Evolutionary conservation across 805 yeast species (phyloP).

Genomic region (Cyberlindnera nakhonratchasimensis): DNA sequence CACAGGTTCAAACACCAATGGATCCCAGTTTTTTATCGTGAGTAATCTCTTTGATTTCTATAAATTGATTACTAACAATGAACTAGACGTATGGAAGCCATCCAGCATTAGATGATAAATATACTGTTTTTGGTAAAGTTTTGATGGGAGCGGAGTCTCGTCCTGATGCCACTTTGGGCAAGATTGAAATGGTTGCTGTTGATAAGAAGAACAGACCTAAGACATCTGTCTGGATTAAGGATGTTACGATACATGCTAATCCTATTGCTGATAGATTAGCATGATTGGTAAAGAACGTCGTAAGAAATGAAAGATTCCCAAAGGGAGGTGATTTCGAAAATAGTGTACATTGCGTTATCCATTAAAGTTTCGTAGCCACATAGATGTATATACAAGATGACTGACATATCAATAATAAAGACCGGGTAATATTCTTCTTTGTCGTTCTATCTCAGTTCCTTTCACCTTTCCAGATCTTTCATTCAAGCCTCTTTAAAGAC

Average conservation of each 20-base stretch:
- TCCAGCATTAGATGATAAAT: slow-evolving; percentile 68
- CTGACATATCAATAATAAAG: background rate
- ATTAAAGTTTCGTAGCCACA: slow-evolving; percentile 2
- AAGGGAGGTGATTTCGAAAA: background rate
- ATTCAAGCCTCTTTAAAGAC: slow-evolving; percentile 12
- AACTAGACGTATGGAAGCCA: slow-evolving; percentile 72
- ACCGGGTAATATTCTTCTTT: background rate
- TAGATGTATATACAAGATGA: slow-evolving; percentile 5
- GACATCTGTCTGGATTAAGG: slow-evolving; percentile 28
- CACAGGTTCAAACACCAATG: slow-evolving; percentile 63
- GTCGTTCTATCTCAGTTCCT: background rate
- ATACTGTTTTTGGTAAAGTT: slow-evolving; percentile 77
- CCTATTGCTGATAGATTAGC: slow-evolving; percentile 34
- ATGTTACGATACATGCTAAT: slow-evolving; percentile 40
- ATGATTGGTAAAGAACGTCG: background rate
- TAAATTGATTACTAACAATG: slow-evolving; percentile 3
- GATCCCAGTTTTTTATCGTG: slow-evolving; percentile 63
- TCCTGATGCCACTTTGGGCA: slow-evolving; percentile 28
- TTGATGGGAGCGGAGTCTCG: slow-evolving; percentile 44
- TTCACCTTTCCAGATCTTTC: background rate
- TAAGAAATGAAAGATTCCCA: background rate
- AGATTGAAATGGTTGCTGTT: slow-evolving; percentile 25
- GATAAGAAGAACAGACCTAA: slow-evolving; percentile 38
- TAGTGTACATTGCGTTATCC: slow-evolving; percentile 10
- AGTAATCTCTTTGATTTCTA: slow-evolving; percentile 10